Percentiles rank a stretch among this genome's conserved stretches.
phyloP scores from a whole-genome alignment of 352 stramenopile genomes.

The Globisporangium polare region DNA sequence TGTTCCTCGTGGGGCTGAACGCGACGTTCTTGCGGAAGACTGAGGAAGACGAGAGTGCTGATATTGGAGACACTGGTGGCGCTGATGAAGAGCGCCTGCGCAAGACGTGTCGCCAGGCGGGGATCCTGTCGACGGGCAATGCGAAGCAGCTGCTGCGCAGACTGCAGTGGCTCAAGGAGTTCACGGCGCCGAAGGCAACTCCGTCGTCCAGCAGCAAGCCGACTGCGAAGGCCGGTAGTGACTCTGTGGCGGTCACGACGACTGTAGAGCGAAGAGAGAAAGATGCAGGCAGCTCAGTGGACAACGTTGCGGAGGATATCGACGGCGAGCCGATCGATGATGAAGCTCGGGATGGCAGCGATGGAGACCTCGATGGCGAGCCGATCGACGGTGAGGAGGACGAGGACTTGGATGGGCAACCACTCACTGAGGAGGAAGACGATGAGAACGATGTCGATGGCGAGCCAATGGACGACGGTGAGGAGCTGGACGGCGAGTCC shows the following conservation, averaged over 20 bases:
- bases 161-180: conserved; percentile 68
- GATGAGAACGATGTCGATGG: conserved; percentile 25
- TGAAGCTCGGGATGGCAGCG: conserved; percentile 31
- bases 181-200: conserved; percentile 40
- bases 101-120: conserved; percentile 63
- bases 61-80: not conserved
- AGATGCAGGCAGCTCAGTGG: conserved; percentile 4
- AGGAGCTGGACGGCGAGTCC: conserved; percentile 27
- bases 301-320: conserved; percentile 25
- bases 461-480: conserved; percentile 21
- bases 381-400: conserved; percentile 23
- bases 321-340: conserved; percentile 33
- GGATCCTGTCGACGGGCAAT: conserved; percentile 49
- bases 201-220: not conserved
- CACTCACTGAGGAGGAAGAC: conserved; percentile 30
- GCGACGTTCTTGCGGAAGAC: conserved; percentile 73
- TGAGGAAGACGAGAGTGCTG: conserved; percentile 46
- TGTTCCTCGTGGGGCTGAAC: conserved; percentile 73
- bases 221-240: not conserved
- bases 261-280: not conserved
- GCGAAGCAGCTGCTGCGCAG: conserved; percentile 37
- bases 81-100: conserved; percentile 44
- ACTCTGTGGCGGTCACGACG: conserved; percentile 4
- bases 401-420: conserved; percentile 32
- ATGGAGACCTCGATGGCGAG: conserved; percentile 23